Conservation (phyloP, 129 eudicot genomes). For the Artemisia annua region DNA sequence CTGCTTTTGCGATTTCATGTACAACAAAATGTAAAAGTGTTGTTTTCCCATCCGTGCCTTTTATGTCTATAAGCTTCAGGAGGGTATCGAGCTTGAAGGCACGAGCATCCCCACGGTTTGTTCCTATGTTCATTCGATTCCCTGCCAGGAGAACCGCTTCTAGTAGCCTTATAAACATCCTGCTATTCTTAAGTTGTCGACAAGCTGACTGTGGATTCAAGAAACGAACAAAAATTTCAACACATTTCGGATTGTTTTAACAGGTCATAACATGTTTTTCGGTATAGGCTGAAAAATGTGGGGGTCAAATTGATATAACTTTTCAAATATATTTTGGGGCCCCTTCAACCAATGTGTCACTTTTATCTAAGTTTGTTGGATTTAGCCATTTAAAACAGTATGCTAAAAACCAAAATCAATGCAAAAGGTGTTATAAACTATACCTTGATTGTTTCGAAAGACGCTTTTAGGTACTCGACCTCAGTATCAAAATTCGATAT, state of each 20-base stretch:
- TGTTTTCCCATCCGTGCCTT: constrained; percentile 74
- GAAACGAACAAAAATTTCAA: neutral
- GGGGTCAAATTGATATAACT: no score
- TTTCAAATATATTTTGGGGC: no score
- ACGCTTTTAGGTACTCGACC: constrained; percentile 64
- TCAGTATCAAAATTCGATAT: constrained; percentile 70
- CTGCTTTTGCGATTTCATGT: constrained; percentile 63
- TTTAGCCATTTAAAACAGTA: no score
- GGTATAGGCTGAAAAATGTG: neutral
- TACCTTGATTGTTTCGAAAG: constrained; percentile 78
- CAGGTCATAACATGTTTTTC: neutral
- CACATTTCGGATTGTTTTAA: neutral
- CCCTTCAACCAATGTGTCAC: no score
- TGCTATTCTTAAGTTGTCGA: constrained; percentile 67
- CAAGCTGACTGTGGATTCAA: constrained; percentile 60
- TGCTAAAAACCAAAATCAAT: neutral
- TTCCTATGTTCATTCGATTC: constrained; percentile 72
- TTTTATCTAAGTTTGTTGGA: no score
- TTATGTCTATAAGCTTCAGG: constrained; percentile 69
- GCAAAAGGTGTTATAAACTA: neutral
- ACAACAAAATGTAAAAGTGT: constrained; percentile 85
- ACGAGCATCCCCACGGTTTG: constrained; percentile 74
- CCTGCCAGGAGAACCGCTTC: constrained; percentile 76
- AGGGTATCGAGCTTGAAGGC: constrained; percentile 88
- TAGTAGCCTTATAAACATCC: constrained; percentile 69